Conservation (phyloP, 1,284 basidiomycete species). For the Cutaneotrichosporon sp. region DNA sequence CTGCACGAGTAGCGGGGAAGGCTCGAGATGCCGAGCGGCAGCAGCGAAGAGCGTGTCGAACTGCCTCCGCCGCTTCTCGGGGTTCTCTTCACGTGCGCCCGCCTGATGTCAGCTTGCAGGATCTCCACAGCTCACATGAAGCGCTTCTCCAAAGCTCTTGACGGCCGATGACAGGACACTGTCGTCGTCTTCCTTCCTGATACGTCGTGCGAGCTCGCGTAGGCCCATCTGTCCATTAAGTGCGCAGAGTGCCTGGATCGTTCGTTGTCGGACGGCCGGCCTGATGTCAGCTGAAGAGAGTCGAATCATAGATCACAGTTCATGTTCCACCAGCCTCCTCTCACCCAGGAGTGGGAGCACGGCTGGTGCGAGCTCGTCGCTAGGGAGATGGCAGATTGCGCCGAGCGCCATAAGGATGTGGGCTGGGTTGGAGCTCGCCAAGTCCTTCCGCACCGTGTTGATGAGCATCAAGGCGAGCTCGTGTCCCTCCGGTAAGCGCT, state of each 20-base stretch:
- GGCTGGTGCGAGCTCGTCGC: constrained; percentile 44
- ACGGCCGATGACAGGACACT: constrained; percentile 22
- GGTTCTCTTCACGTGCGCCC: constrained; percentile 15
- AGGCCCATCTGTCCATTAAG: constrained; percentile 24
- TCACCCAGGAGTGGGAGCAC: constrained; percentile 38
- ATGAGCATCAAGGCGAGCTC: constrained; percentile 47
- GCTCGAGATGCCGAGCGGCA: constrained; percentile 13
- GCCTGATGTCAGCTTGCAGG: constrained; percentile 12
- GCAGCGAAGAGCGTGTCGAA: constrained; percentile 19
- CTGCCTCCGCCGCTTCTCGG: constrained; percentile 15
- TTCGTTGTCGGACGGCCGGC: constrained; percentile 35
- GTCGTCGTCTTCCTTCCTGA: constrained; percentile 30
- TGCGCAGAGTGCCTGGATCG: constrained; percentile 31
- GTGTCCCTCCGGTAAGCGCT: constrained; percentile 37
- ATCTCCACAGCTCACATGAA: constrained; percentile 20
- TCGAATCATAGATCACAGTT: constrained; percentile 24
- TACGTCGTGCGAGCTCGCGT: constrained; percentile 12
- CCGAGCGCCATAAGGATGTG: constrained; percentile 43
- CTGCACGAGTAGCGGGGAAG: constrained; percentile 13
- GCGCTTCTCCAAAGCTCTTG: constrained; percentile 27
- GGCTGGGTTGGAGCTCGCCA: constrained; percentile 30
- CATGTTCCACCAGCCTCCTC: constrained; percentile 34
- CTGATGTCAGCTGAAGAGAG: constrained; percentile 19
- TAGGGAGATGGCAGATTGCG: constrained; percentile 40
- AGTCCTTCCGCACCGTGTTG: constrained; percentile 52